Evolutionary conservation across 148 eudicot species (phyloP).

Genomic region (Cornus controversa): DNA sequence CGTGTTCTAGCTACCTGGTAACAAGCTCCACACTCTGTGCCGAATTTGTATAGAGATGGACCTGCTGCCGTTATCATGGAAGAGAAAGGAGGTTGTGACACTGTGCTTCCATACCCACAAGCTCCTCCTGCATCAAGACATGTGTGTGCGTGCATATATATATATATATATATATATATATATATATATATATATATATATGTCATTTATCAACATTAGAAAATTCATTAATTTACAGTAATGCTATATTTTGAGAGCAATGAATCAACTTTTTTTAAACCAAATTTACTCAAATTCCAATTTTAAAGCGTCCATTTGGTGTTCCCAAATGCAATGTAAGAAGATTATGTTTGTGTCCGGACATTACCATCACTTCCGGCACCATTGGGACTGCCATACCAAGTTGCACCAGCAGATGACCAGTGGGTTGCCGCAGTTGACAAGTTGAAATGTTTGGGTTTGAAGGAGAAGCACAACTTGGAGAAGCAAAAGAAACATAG

Average conservation of each 20-base stretch:
- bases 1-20: slow-evolving; percentile 30
- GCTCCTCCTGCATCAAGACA: slow-evolving; percentile 38
- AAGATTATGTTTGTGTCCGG: neutral
- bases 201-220: no score
- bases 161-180: neutral
- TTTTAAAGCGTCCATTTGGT: no score
- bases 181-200: no score
- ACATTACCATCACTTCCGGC: slow-evolving; percentile 44
- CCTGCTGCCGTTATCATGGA: slow-evolving; percentile 41
- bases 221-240: no score
- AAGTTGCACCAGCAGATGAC: slow-evolving; percentile 36
- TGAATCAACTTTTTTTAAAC: no score
- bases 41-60: slow-evolving; percentile 40
- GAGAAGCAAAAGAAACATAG: neutral
- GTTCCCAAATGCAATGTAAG: no score
- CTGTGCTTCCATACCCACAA: slow-evolving; percentile 41
- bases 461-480: slow-evolving; percentile 16
- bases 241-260: no score
- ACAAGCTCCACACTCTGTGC: slow-evolving; percentile 56
- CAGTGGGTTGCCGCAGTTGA: slow-evolving; percentile 16
- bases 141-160: neutral
- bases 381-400: slow-evolving; percentile 38
- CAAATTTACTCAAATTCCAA: no score
- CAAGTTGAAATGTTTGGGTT: slow-evolving; percentile 15
- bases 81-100: slow-evolving; percentile 37